Evolutionary conservation across 768 basidiomycete genomes (phyloP).

Genomic region (Xerocomus brunneocitrinus): DNA sequence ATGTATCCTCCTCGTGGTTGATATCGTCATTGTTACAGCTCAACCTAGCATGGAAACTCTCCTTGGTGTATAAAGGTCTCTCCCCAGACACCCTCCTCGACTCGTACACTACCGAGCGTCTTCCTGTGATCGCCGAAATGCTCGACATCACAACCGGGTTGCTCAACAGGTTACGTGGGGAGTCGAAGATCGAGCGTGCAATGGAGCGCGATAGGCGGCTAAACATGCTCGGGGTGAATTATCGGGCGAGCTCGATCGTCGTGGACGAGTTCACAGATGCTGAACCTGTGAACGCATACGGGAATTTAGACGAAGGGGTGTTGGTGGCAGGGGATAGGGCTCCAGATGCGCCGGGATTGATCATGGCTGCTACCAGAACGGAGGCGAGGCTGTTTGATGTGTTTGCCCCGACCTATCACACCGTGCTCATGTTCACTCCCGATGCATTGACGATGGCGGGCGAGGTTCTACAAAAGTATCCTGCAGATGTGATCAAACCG

Average conservation of each 20-base stretch:
- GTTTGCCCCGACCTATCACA: constrained; percentile 4
- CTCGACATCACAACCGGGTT: constrained; percentile 33
- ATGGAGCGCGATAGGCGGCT: constrained; percentile 15
- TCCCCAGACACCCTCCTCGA: constrained; percentile 35
- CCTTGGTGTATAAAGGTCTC: constrained; percentile 37
- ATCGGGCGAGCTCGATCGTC: constrained; percentile 46
- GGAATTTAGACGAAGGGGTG: neutral
- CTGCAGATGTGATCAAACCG: constrained; percentile 1
- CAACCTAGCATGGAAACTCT: constrained; percentile 45
- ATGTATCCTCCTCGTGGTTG: neutral
- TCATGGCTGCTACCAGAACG: neutral
- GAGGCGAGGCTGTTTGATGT: constrained; percentile 3
- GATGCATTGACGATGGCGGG: constrained; percentile 1
- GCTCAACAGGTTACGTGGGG: neutral
- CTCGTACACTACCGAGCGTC: constrained; percentile 41
- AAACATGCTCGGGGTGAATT: constrained; percentile 49
- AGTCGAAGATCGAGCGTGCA: neutral
- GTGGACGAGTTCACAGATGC: constrained; percentile 29
- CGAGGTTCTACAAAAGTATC: constrained; percentile 4
- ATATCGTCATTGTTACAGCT: constrained; percentile 19
- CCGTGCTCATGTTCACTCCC: constrained; percentile 27
- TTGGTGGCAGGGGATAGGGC: constrained; percentile 14
- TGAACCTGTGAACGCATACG: constrained; percentile 5
- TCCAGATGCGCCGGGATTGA: constrained; percentile 10
- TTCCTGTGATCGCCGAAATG: constrained; percentile 45